Evolutionary conservation across 2,329 filamentous ascomycete genomes (phyloP).

Genomic region (Acrodontium crateriforme): DNA sequence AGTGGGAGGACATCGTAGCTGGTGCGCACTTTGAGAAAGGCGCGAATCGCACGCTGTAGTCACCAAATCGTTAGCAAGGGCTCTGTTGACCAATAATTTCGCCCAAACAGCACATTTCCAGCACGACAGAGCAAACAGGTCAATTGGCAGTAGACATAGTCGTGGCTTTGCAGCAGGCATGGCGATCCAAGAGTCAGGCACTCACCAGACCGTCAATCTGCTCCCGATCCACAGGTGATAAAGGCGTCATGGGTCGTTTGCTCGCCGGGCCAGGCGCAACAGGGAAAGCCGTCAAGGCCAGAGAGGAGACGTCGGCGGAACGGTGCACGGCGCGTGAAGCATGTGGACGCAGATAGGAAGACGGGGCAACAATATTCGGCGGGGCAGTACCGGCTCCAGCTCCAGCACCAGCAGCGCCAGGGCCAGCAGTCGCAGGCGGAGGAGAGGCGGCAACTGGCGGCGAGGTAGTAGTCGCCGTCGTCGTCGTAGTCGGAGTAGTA

Average conservation of each 20-base stretch:
- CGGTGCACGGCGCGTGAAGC: conserved; percentile 1
- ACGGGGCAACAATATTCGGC: conserved; percentile 24
- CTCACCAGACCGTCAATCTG: conserved; percentile 67
- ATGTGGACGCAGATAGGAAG: conserved; percentile 20
- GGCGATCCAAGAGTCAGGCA: conserved; percentile 8
- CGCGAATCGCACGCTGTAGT: conserved; percentile 75
- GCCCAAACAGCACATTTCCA: conserved; percentile 2
- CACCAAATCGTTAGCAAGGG: conserved; percentile 4
- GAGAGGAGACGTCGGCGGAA: no score
- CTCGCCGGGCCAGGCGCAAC: conserved; percentile 3
- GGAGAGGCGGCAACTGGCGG: not conserved
- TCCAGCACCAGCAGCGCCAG: no score
- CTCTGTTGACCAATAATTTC: conserved; percentile 1
- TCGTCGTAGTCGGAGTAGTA: not conserved
- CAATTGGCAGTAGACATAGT: not conserved
- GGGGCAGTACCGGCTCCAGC: conserved; percentile 6
- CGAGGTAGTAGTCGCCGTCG: not conserved
- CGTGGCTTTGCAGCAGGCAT: no score
- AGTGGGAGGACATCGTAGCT: conserved; percentile 96
- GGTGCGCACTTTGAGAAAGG: conserved; percentile 89
- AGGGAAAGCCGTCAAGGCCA: no score
- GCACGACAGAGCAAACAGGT: conserved; percentile 1
- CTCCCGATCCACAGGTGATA: conserved; percentile 66
- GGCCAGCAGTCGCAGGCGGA: no score
- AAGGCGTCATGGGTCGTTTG: conserved; percentile 44